Evolutionary conservation across 768 basidiomycete genomes (phyloP), one percentile per base, ranked within the genome.

Genomic region (Suillus placidus): DNA sequence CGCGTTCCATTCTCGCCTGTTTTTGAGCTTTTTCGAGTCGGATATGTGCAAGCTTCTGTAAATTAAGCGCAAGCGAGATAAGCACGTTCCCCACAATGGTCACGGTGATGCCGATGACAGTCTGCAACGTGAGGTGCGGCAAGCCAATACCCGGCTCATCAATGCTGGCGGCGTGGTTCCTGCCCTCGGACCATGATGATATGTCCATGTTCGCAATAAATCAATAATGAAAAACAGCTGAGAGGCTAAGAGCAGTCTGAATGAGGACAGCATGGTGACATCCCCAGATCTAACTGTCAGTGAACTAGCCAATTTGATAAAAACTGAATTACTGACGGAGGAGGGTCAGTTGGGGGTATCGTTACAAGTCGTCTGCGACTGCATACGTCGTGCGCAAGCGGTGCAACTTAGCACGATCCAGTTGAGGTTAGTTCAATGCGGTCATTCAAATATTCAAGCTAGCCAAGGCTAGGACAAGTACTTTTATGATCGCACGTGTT

Each of bases 21-120:
- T 76, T 74, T 74, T 67, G 69, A 64, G 73, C 75, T 35, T 72
- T 79, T 69, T 87, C 87, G 38, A 92, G 81, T 35, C 90, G 84
- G 69, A 85, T 83, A 79, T 97, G 95, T 2, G 94, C 94, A 20
- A 97, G 85, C 74, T 97, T 98, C 78, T 99, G 96, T 40, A 92
- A 80, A 78, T 97, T 97, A 68, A 99, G 84, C 18, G 94, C 96
- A 30, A 96, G 84, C 12, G 92, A 93, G 67, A 98, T 95, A 67
- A 97, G 85, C 13, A 95, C 78, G 73, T 97, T 97, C 38, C 95
- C 95, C 9, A 84, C 81, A 63, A 97, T 85, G 4, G 95, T 91
- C 42, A 95, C 87, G 6, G 84, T 82, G 42, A 98, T 96, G 18
- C 96, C 96, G 63, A 93, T 87, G 71, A 84, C 76, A 6, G 87